Conservation (phyloP, 2,329 filamentous ascomycete genomes). For the Neonectria magnoliae region DNA sequence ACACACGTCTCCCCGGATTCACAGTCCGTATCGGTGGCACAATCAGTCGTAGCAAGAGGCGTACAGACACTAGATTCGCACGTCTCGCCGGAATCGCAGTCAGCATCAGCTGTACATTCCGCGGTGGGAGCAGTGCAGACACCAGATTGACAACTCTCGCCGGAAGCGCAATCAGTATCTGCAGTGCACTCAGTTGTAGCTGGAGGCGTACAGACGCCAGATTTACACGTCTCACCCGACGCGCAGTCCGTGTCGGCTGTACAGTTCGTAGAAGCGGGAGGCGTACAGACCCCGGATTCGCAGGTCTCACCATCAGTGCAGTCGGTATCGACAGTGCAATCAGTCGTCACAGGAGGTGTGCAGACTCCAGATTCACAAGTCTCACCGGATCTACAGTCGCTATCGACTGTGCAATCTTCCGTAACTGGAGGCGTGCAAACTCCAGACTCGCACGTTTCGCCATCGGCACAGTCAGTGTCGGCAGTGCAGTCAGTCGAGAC, state of each 20-base stretch:
- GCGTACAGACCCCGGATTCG: background rate
- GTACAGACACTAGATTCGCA: background rate
- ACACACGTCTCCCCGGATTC: background rate
- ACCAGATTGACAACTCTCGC: constrained; percentile 1
- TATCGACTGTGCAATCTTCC: background rate
- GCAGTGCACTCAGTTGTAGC: background rate
- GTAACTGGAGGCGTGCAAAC: background rate
- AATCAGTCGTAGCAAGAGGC: background rate
- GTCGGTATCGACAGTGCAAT: background rate
- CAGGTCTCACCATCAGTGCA: background rate
- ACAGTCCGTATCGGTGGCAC: background rate
- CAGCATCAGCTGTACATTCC: background rate
- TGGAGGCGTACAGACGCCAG: too few species aligned
- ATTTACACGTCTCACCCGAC: background rate
- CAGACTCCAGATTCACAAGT: background rate
- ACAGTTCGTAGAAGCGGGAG: background rate
- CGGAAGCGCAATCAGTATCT: background rate
- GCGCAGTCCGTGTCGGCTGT: background rate
- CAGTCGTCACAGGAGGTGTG: background rate
- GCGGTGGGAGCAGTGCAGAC: background rate
- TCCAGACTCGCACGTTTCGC: background rate
- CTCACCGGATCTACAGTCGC: background rate
- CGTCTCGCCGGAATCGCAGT: background rate
- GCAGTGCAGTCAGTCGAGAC: background rate
- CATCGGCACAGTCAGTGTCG: background rate